A percentile compares a stretch with the other conserved stretches of the same genome.
Evolutionary conservation across 129 eudicot species (phyloP).

Genomic region (Artemisia tridentata): DNA sequence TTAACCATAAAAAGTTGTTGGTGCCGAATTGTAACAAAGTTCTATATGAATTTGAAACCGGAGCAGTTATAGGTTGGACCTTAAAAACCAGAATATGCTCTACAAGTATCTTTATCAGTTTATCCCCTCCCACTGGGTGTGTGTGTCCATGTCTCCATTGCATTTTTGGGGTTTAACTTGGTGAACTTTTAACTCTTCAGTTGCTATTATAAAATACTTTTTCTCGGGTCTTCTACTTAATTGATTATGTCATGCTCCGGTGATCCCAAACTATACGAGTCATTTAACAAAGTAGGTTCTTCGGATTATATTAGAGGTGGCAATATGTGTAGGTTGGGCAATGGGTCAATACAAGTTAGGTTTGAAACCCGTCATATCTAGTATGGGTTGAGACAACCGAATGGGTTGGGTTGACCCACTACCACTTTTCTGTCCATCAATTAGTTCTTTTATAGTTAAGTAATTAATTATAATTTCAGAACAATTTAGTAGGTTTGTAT

Average conservation of each 20-base stretch:
- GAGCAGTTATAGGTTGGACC: constrained; percentile 9
- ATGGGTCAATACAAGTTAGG: neutral
- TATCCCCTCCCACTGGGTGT: too few species aligned
- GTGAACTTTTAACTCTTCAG: too few species aligned
- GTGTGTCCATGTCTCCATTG: too few species aligned
- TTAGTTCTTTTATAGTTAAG: neutral
- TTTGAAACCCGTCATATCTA: neutral
- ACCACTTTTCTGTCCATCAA: neutral
- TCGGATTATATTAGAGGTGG: too few species aligned
- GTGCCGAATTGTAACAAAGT: too few species aligned
- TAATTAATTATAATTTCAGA: neutral
- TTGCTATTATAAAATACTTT: too few species aligned
- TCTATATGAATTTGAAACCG: neutral
- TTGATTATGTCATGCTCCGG: neutral
- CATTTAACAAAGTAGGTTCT: too few species aligned
- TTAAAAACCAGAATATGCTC: constrained; percentile 2
- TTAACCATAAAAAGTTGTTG: too few species aligned
- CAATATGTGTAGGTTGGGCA: neutral
- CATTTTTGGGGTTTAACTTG: too few species aligned
- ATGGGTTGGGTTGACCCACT: neutral
- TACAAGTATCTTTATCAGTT: neutral
- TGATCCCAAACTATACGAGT: neutral
- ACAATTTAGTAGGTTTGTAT: too few species aligned
- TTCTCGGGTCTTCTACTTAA: neutral
- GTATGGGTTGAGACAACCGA: too few species aligned